Percentiles rank a stretch among this genome's conserved stretches.
Evolutionary conservation across 2,329 filamentous ascomycete species (phyloP).

Genomic region (Pyrenochaeta sp.): DNA sequence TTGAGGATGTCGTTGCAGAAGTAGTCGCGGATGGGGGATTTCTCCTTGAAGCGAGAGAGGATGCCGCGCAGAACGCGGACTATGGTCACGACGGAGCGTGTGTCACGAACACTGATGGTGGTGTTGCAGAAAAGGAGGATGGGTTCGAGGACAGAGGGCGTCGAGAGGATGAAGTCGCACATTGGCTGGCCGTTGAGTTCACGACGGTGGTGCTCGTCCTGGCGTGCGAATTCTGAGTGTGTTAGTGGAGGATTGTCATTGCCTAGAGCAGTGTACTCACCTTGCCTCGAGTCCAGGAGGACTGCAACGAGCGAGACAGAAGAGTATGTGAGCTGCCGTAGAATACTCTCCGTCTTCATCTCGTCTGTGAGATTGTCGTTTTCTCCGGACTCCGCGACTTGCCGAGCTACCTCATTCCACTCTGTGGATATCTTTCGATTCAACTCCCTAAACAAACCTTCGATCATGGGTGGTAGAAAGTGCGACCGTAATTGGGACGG

Average conservation of each 20-base stretch:
- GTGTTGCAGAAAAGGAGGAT: conserved; percentile 92
- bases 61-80: conserved; percentile 86
- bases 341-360: conserved; percentile 97
- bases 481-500: conserved; percentile 77
- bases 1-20: conserved; percentile 88
- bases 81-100: conserved; percentile 84
- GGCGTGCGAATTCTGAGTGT: conserved; percentile 35
- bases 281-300: conserved; percentile 74
- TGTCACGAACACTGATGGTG: conserved; percentile 87
- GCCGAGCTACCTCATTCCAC: conserved; percentile 75
- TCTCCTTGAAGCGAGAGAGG: conserved; percentile 74
- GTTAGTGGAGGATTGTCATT: too few species aligned
- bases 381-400: conserved; percentile 68
- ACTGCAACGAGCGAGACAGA: conserved; percentile 91
- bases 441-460: conserved; percentile 83
- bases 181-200: conserved; percentile 66
- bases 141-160: conserved; percentile 81
- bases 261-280: too few species aligned
- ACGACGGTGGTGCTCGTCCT: conserved; percentile 38
- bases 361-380: conserved; percentile 85
- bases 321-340: conserved; percentile 90
- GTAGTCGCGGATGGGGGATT: conserved; percentile 76
- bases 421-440: conserved; percentile 86
- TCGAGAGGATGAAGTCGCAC: conserved; percentile 81
- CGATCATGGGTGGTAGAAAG: conserved; percentile 85